phyloP scores from a whole-genome alignment of 257 asterid genomes.

The Solanum bukasovii region DNA sequence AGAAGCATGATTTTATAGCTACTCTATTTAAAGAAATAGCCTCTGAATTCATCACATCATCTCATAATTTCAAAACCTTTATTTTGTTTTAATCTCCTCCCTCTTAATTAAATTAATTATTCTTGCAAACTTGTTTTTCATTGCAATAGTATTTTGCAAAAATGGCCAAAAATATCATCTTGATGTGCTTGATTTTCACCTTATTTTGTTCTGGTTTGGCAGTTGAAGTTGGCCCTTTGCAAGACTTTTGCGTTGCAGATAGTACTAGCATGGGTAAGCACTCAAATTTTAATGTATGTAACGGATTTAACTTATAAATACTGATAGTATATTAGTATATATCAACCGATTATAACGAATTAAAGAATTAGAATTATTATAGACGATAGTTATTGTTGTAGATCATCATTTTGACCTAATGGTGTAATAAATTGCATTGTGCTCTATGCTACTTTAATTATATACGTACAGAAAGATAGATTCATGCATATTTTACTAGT shows the following conservation, averaged over 20 bases:
- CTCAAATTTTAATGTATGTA: neutral
- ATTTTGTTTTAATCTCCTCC: neutral
- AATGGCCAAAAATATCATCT: neutral
- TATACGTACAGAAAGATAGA: neutral
- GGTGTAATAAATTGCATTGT: neutral
- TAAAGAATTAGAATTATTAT: neutral
- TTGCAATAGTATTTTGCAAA: neutral
- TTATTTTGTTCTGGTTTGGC: neutral
- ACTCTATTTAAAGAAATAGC: neutral
- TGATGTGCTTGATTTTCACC: neutral
- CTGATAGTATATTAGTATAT: neutral
- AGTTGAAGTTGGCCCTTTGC: neutral
- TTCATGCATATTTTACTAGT: neutral
- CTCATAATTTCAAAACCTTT: neutral
- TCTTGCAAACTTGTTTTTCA: neutral
- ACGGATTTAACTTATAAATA: neutral
- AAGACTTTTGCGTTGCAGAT: slow-evolving; percentile 16
- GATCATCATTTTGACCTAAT: neutral
- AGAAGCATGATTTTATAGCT: neutral
- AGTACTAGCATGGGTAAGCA: neutral
- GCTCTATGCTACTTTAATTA: neutral
- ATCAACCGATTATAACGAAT: neutral
- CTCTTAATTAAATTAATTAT: neutral
- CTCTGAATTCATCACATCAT: neutral
- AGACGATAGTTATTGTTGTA: neutral